These are phyloP conservation scores for Nematodospora anomalae DNA, from an alignment of 1,139 yeast species.

Conservation along the genomic window DNA sequence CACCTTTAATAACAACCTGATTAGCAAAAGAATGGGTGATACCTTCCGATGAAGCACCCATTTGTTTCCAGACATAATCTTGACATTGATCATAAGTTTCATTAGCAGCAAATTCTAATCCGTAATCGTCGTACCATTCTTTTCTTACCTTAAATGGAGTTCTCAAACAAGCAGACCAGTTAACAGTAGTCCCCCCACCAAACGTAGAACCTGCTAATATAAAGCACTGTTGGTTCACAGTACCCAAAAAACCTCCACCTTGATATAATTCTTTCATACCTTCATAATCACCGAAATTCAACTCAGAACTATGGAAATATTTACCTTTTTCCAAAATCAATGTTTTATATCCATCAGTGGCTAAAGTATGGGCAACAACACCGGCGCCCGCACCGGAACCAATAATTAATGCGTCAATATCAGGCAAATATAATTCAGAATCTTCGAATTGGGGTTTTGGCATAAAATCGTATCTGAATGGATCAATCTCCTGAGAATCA, in stretches of 20 bases:
- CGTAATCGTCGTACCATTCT: constrained; percentile 54
- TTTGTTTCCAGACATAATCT: constrained; percentile 49
- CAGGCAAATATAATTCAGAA: constrained; percentile 36
- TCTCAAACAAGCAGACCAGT: constrained; percentile 60
- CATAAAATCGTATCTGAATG: constrained; percentile 32
- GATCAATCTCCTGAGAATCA: constrained; percentile 28
- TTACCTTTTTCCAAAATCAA: constrained; percentile 57
- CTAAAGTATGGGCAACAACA: constrained; percentile 53
- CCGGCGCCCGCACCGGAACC: constrained; percentile 66
- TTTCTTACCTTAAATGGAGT: constrained; percentile 56
- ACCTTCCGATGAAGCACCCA: constrained; percentile 49
- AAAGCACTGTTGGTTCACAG: constrained; percentile 36
- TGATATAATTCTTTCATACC: constrained; percentile 45
- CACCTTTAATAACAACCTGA: constrained; percentile 46
- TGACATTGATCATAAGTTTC: constrained; percentile 47
- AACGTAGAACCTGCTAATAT: constrained; percentile 56
- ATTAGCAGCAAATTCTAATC: constrained; percentile 49
- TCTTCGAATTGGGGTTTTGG: constrained; percentile 32
- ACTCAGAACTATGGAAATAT: constrained; percentile 40
- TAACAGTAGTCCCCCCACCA: constrained; percentile 63
- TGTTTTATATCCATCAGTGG: constrained; percentile 44
- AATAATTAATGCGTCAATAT: constrained; percentile 47
- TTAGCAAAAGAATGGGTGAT: constrained; percentile 52
- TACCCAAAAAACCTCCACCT: constrained; percentile 34
- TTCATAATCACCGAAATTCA: constrained; percentile 37